Conservation (phyloP, 108 stramenopile species). For the Cyclotella kingstonii region DNA sequence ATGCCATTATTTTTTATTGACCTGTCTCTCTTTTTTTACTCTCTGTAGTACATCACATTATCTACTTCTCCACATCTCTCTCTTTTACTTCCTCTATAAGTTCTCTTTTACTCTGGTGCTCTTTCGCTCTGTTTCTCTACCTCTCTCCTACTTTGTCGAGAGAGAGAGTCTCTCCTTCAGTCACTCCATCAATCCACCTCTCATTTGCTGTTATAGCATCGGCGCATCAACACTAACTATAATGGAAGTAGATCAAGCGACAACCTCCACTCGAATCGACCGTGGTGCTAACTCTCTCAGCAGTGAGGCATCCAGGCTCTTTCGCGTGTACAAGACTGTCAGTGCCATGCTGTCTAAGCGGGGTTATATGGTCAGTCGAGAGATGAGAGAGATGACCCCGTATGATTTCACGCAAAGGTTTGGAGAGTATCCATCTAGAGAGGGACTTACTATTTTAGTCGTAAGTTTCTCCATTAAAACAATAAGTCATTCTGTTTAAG, state of each 20-base stretch:
- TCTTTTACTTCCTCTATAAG: no score
- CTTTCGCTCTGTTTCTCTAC: no score
- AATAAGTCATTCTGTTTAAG: neutral
- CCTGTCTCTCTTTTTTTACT: no score
- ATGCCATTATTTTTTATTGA: no score
- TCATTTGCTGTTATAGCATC: neutral
- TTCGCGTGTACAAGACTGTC: conserved; percentile 91
- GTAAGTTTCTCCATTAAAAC: conserved; percentile 21
- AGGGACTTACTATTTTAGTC: conserved; percentile 81
- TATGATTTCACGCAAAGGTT: conserved; percentile 70
- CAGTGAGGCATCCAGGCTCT: conserved; percentile 84
- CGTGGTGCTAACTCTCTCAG: conserved; percentile 38
- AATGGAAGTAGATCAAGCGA: conserved; percentile 15
- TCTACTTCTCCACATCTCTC: no score
- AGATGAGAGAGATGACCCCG: conserved; percentile 85
- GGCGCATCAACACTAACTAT: neutral
- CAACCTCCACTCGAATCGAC: neutral
- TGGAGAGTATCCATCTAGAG: conserved; percentile 80
- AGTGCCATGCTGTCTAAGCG: conserved; percentile 87
- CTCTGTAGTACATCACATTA: no score
- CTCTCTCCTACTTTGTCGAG: no score
- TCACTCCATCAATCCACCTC: neutral
- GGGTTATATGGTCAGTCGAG: conserved; percentile 88
- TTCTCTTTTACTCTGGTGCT: no score
- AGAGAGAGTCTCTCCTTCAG: no score